Percentiles rank a stretch among this genome's conserved stretches.
phyloP scores from a whole-genome alignment of 2,329 filamentous ascomycete genomes.

The Neonectria hederae region DNA sequence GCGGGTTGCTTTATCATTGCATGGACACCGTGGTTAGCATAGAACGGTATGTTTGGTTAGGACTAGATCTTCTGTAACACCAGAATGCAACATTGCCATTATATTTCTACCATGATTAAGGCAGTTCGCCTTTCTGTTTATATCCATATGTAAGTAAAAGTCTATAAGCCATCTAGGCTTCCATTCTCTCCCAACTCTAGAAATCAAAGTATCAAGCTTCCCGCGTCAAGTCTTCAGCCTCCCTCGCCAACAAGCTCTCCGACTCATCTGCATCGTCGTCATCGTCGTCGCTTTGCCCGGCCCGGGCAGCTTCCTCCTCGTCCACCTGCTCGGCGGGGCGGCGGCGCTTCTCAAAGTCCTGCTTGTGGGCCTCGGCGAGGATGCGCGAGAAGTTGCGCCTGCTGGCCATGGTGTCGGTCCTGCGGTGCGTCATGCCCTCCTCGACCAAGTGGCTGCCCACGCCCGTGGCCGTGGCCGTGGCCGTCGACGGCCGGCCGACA shows the following conservation, averaged over 20 bases:
- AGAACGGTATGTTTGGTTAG: conserved; percentile 9
- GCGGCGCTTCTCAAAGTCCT: conserved; percentile 89
- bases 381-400: conserved; percentile 62
- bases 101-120: neutral
- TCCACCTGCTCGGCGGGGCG: conserved; percentile 44
- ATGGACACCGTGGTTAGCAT: conserved; percentile 13
- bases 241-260: conserved; percentile 41
- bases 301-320: conserved; percentile 37
- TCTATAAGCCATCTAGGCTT: neutral
- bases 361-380: conserved; percentile 84
- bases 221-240: conserved; percentile 37
- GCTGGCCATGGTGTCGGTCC: conserved; percentile 41
- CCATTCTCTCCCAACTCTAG: neutral
- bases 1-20: conserved; percentile 10
- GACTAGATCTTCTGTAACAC: conserved; percentile 16
- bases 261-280: conserved; percentile 46
- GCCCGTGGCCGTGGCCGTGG: conserved; percentile 30
- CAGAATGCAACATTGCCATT: neutral
- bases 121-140: neutral
- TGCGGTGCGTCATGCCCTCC: conserved; percentile 44
- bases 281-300: conserved; percentile 48
- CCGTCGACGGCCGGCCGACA: conserved; percentile 18
- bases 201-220: conserved; percentile 10
- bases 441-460: conserved; percentile 31
- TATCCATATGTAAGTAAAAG: conserved; percentile 9